These are phyloP conservation scores for Lomentospora prolificans DNA, from an alignment of 2,329 filamentous ascomycete species.

Conservation along the genomic window DNA sequence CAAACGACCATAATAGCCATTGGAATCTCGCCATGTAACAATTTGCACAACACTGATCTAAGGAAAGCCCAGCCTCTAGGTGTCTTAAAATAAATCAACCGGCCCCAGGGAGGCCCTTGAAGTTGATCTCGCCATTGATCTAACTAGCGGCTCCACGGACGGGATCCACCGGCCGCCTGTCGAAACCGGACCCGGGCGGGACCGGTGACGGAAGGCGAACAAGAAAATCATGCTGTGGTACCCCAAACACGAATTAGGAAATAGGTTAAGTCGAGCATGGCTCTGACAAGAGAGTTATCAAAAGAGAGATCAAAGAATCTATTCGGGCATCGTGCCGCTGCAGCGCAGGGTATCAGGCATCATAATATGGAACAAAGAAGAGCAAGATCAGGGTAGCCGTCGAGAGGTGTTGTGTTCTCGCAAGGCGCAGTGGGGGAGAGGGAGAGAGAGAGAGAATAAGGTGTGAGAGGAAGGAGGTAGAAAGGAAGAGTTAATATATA, in stretches of 20 bases:
- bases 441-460: neutral
- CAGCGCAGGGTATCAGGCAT: conserved; percentile 6
- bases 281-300: neutral
- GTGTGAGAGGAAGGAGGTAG: neutral
- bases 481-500: neutral
- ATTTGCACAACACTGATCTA: too few relatives aligned
- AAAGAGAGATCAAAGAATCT: neutral
- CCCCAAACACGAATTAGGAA: neutral
- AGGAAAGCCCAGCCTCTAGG: too few relatives aligned
- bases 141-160: too few relatives aligned
- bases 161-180: too few relatives aligned
- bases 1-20: neutral
- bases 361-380: neutral
- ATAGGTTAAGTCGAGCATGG: neutral
- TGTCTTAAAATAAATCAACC: too few relatives aligned
- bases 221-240: too few relatives aligned
- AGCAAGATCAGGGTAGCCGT: neutral
- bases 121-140: too few relatives aligned
- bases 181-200: too few relatives aligned
- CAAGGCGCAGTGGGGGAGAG: neutral
- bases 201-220: too few relatives aligned
- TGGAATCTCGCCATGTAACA: too few relatives aligned
- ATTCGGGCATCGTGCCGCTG: conserved; percentile 5
- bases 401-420: neutral
- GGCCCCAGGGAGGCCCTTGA: too few relatives aligned